Percentiles rank a stretch among this genome's conserved stretches.
Conservation (phyloP, 176 grass and related monocot species). For the Dendrocalamus sinicus region DNA sequence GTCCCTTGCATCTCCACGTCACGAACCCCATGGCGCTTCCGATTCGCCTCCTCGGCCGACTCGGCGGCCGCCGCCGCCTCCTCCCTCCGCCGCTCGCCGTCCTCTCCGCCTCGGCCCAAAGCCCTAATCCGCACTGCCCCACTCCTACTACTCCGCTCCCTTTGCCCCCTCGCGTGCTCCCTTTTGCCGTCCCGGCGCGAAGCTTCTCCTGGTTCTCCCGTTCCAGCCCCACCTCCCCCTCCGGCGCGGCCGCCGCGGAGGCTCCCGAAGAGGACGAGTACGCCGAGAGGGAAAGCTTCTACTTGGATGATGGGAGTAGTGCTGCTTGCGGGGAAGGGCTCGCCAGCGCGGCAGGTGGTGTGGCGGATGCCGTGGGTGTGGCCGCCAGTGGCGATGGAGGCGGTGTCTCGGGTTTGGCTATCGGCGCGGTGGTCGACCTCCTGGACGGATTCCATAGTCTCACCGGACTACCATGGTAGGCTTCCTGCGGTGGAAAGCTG, state of each 20-base stretch:
- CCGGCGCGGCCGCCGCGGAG: background rate
- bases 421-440: slow-evolving; percentile 30
- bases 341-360: slow-evolving; percentile 19
- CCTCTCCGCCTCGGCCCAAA: slow-evolving; percentile 5
- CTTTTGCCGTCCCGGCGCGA: slow-evolving; percentile 46
- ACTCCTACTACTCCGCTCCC: background rate
- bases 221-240: slow-evolving; percentile 25
- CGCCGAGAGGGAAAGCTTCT: background rate
- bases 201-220: slow-evolving; percentile 70
- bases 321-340: slow-evolving; percentile 32
- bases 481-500: background rate
- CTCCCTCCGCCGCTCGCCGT: slow-evolving; percentile 24
- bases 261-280: background rate
- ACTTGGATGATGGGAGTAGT: background rate
- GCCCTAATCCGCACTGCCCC: background rate
- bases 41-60: slow-evolving; percentile 48
- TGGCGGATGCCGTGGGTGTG: slow-evolving; percentile 45
- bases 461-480: slow-evolving; percentile 88
- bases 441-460: slow-evolving; percentile 72
- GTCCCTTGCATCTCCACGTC: background rate
- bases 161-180: background rate
- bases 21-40: slow-evolving; percentile 44
- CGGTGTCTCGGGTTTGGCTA: slow-evolving; percentile 41
- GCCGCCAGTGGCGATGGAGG: slow-evolving; percentile 30
- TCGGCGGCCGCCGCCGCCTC: slow-evolving; percentile 35